These are phyloP conservation scores for Inga leiocalycina DNA, from an alignment of 306 rosid genomes.

Conservation along the genomic window DNA sequence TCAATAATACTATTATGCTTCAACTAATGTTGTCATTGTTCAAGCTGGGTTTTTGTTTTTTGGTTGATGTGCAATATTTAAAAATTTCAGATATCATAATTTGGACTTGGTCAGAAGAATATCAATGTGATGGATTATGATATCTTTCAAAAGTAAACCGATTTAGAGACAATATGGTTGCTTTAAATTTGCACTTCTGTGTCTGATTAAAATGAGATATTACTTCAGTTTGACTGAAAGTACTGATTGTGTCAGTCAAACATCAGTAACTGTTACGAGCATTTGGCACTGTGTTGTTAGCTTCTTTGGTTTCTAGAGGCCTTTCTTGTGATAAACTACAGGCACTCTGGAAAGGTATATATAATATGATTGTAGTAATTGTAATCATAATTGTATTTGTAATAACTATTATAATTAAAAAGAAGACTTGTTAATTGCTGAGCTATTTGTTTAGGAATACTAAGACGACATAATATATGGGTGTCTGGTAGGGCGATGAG, in stretches of 20 bases:
- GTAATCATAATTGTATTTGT: not conserved
- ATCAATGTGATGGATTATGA: not conserved
- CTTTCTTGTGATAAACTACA: not conserved
- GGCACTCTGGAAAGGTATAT: not conserved
- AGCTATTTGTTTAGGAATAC: not conserved
- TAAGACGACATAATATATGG: not conserved
- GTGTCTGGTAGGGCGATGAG: not conserved
- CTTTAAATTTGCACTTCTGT: constrained; percentile 22
- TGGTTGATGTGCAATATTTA: constrained; percentile 17
- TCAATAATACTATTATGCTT: not conserved
- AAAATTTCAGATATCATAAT: not conserved
- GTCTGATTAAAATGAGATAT: constrained; percentile 10
- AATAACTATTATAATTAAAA: not conserved
- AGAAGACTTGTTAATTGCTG: not conserved
- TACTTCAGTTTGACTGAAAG: not conserved
- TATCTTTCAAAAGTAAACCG: not conserved
- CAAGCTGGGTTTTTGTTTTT: not conserved
- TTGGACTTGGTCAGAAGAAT: constrained; percentile 14
- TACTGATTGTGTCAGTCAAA: not conserved
- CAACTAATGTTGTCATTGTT: constrained; percentile 1
- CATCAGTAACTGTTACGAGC: not conserved
- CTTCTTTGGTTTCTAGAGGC: not conserved
- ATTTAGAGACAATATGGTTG: not conserved
- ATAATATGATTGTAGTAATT: not conserved
- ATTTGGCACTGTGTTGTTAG: not conserved